Conservation (phyloP, 164 flowering plant species). For the Liriodendron chinense region DNA sequence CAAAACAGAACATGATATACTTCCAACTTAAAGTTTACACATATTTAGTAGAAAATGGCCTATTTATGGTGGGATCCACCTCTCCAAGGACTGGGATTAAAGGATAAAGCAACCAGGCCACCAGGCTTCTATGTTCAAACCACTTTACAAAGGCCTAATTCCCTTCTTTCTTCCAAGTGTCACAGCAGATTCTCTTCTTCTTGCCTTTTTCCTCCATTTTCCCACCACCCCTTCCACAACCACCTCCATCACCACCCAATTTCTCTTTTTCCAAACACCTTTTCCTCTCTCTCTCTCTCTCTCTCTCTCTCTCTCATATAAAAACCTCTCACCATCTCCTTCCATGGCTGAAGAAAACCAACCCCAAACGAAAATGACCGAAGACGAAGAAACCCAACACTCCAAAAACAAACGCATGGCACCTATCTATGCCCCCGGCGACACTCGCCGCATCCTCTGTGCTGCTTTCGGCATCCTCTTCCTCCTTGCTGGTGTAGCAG, state of each 20-base stretch:
- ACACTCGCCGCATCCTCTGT: conserved; percentile 23
- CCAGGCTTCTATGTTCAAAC: not conserved
- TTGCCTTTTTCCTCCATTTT: not conserved
- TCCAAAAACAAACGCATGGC: not conserved
- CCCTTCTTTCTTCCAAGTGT: not conserved
- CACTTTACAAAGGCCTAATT: not conserved
- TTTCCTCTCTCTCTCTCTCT: not conserved
- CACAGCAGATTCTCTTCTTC: not conserved
- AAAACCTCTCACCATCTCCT: not conserved
- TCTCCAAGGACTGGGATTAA: not conserved
- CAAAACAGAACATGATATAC: no score
- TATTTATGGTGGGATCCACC: no score
- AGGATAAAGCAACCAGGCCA: not conserved
- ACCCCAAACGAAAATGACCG: not conserved
- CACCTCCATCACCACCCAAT: not conserved
- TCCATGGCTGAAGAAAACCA: not conserved
- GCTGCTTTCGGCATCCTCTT: conserved; percentile 37
- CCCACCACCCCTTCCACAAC: not conserved
- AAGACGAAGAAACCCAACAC: not conserved
- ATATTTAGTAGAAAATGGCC: no score
- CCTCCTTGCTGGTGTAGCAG: conserved; percentile 51
- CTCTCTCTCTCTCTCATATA: not conserved
- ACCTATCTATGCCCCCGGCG: not conserved
- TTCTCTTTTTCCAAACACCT: not conserved
- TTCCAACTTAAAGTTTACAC: no score